These are phyloP conservation scores for Thymus quinquecostatus DNA, from an alignment of 257 asterid species.

Conservation along the genomic window DNA sequence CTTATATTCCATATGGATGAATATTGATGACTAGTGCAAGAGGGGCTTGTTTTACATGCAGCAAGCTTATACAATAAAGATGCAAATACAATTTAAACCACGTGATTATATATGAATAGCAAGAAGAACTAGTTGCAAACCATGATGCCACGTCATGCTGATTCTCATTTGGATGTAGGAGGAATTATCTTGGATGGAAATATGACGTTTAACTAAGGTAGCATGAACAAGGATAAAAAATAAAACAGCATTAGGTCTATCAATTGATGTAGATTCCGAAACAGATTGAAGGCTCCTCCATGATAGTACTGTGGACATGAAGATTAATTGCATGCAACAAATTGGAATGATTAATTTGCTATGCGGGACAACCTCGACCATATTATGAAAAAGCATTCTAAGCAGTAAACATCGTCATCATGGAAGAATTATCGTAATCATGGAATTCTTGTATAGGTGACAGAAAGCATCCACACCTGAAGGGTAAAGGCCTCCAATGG, in stretches of 20 bases:
- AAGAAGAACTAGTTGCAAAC: background rate
- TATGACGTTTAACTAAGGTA: background rate
- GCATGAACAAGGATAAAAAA: conserved; percentile 7
- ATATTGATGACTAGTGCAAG: background rate
- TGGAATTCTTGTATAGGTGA: conserved; percentile 11
- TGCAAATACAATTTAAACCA: background rate
- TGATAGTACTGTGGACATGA: background rate
- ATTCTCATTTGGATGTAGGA: background rate
- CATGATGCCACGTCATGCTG: background rate
- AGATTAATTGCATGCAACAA: conserved; percentile 1
- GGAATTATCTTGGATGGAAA: background rate
- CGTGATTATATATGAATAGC: background rate
- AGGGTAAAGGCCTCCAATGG: conserved; percentile 96
- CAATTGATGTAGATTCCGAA: background rate
- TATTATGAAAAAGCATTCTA: background rate
- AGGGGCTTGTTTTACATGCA: background rate
- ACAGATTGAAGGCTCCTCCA: conserved; percentile 13
- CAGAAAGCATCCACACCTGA: conserved; percentile 61
- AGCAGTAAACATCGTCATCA: background rate
- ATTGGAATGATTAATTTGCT: conserved; percentile 8
- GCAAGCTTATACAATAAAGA: background rate
- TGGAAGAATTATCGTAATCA: background rate
- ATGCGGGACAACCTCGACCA: conserved; percentile 2
- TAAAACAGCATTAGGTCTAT: background rate
- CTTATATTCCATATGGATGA: background rate